Percentiles rank a stretch among this genome's conserved stretches.
These are phyloP conservation scores for Penicillium flavigenum DNA, from an alignment of 495 filamentous ascomycete genomes.

Conservation along the genomic window DNA sequence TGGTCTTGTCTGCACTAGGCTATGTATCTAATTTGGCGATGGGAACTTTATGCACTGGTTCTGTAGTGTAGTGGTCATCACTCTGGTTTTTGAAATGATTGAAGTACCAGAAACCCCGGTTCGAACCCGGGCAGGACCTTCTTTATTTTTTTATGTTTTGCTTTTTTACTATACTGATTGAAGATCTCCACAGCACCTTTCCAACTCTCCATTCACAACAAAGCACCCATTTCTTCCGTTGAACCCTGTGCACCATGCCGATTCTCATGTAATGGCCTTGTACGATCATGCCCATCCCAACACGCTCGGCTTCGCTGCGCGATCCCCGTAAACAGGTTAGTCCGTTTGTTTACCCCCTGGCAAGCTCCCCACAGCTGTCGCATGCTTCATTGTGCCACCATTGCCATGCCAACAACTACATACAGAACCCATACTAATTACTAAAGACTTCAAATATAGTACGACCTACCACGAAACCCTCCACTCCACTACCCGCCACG, in stretches of 20 bases:
- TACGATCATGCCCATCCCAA: slow-evolving; percentile 44
- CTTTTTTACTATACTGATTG: not conserved
- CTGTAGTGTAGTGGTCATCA: slow-evolving; percentile 5
- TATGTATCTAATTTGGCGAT: not conserved
- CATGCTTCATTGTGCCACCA: not conserved
- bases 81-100: slow-evolving; percentile 2
- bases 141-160: not conserved
- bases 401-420: slow-evolving; percentile 16
- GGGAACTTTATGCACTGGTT: not conserved
- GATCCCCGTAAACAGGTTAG: slow-evolving; percentile 42
- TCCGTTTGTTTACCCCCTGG: slow-evolving; percentile 13
- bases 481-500: slow-evolving; percentile 7
- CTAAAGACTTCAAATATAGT: slow-evolving; percentile 31
- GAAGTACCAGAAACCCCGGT: not conserved
- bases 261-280: slow-evolving; percentile 1
- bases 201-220: not conserved
- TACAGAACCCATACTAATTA: slow-evolving; percentile 8
- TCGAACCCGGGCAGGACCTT: not conserved
- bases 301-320: slow-evolving; percentile 38
- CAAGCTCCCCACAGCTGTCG: slow-evolving; percentile 2
- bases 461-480: slow-evolving; percentile 26
- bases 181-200: not conserved
- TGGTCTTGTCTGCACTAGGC: too few species aligned
- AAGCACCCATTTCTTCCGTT: not conserved
- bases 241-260: not conserved